phyloP scores from a whole-genome alignment of 495 filamentous ascomycete species.

The Trichocladium uniseriatum region DNA sequence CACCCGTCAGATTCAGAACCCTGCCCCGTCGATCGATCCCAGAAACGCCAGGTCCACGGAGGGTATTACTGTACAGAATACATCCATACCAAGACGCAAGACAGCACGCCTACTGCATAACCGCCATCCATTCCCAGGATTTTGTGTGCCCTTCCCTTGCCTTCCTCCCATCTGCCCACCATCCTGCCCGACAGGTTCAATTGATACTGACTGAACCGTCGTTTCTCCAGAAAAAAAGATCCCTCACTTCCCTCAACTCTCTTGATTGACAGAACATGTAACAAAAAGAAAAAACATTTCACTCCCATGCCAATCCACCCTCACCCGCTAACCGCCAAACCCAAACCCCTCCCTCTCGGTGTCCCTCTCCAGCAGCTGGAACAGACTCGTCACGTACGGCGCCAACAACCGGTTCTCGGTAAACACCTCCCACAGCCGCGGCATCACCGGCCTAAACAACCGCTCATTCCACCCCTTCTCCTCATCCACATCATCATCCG shows the following conservation, averaged over 20 bases:
- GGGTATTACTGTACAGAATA: constrained; percentile 13
- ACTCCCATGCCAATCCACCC: neutral
- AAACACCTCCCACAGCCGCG: constrained; percentile 43
- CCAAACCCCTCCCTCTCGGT: constrained; percentile 1
- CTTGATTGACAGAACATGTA: too few species aligned
- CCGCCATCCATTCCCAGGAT: neutral
- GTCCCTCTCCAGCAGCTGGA: constrained; percentile 19
- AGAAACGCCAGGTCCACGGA: constrained; percentile 6
- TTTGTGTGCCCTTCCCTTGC: too few species aligned
- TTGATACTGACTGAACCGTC: neutral
- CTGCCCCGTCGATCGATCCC: neutral
- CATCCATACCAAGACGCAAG: neutral
- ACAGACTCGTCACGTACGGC: constrained; percentile 21
- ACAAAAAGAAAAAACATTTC: neutral
- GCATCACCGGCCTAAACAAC: constrained; percentile 43
- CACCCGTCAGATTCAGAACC: neutral
- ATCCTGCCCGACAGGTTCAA: too few species aligned
- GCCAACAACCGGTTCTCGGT: constrained; percentile 43
- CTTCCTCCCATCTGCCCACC: too few species aligned
- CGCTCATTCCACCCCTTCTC: constrained; percentile 38
- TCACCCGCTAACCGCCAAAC: neutral
- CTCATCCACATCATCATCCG: constrained; percentile 19
- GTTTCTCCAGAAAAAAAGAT: too few species aligned
- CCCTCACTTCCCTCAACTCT: too few species aligned
- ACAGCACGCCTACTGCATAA: neutral